Percentiles rank a stretch among this genome's conserved stretches.
Evolutionary conservation across 202 grass and related monocot genomes (phyloP).

Genomic region (Dendrocalamus latiflorus): DNA sequence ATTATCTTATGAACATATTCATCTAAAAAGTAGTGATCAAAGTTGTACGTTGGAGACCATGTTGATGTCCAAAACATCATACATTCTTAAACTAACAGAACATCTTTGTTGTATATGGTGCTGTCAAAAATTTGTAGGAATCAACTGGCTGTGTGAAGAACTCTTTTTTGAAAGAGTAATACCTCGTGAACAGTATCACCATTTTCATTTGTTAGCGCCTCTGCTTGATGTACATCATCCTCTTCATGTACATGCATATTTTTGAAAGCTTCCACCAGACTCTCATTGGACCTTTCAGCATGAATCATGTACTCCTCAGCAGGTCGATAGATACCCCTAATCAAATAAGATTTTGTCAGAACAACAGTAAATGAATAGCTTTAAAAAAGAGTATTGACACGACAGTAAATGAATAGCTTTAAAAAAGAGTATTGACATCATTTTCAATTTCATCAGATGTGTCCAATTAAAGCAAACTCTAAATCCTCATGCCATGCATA

Average conservation of each 20-base stretch:
- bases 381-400: not conserved
- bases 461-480: not conserved
- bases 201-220: constrained; percentile 38
- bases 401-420: not conserved
- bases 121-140: not conserved
- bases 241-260: constrained; percentile 64
- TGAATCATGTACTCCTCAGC: constrained; percentile 56
- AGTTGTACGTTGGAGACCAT: too few relatives aligned
- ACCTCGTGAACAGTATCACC: constrained; percentile 52
- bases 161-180: constrained; percentile 3
- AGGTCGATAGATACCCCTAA: constrained; percentile 60
- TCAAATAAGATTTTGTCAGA: constrained; percentile 9
- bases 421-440: not conserved
- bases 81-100: not conserved
- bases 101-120: not conserved
- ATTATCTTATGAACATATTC: too few relatives aligned
- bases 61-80: too few relatives aligned
- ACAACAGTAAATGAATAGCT: not conserved
- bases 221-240: constrained; percentile 39
- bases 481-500: not conserved
- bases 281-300: constrained; percentile 53
- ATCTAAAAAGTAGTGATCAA: too few relatives aligned
- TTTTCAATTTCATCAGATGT: not conserved
- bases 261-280: constrained; percentile 72
- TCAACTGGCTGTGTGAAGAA: not conserved